These are phyloP conservation scores for Cephaloascus albidus DNA, from an alignment of 805 yeast genomes.

Conservation along the genomic window DNA sequence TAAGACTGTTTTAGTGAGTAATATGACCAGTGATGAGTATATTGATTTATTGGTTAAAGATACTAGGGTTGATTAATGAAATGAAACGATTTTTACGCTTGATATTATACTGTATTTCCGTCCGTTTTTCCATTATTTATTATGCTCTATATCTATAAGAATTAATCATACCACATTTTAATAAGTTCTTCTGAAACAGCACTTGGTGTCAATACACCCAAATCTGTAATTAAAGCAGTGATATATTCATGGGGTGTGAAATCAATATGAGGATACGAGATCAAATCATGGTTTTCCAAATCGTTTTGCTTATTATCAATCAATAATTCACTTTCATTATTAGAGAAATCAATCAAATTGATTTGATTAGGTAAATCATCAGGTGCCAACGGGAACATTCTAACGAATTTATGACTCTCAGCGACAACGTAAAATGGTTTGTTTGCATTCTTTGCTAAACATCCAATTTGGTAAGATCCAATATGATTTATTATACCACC, in stretches of 20 bases:
- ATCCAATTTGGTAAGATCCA: slow-evolving; percentile 93
- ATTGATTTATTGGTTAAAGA: slow-evolving; percentile 10
- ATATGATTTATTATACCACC: slow-evolving; percentile 96
- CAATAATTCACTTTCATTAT: neutral
- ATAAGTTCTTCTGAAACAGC: slow-evolving; percentile 98
- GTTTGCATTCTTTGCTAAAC: slow-evolving; percentile 79
- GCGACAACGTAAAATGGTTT: slow-evolving; percentile 93
- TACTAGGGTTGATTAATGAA: neutral
- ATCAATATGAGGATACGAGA: slow-evolving; percentile 38
- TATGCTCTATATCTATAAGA: too few relatives aligned
- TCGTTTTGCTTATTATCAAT: slow-evolving; percentile 9
- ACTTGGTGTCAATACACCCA: slow-evolving; percentile 94
- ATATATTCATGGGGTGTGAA: slow-evolving; percentile 94
- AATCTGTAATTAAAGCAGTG: slow-evolving; percentile 91
- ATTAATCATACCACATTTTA: slow-evolving; percentile 94
- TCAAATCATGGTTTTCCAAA: slow-evolving; percentile 9
- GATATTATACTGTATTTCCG: too few relatives aligned
- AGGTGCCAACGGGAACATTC: slow-evolving; percentile 90
- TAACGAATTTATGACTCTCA: slow-evolving; percentile 91
- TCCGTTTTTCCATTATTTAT: too few relatives aligned
- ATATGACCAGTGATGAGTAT: slow-evolving; percentile 18
- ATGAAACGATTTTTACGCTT: too few relatives aligned
- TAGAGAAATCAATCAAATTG: neutral
- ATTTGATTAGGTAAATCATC: slow-evolving; percentile 64
- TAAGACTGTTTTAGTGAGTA: slow-evolving; percentile 9